Base-by-base conservation (phyloP, 441 rosid genomes). In the Capsella rubella region DNA sequence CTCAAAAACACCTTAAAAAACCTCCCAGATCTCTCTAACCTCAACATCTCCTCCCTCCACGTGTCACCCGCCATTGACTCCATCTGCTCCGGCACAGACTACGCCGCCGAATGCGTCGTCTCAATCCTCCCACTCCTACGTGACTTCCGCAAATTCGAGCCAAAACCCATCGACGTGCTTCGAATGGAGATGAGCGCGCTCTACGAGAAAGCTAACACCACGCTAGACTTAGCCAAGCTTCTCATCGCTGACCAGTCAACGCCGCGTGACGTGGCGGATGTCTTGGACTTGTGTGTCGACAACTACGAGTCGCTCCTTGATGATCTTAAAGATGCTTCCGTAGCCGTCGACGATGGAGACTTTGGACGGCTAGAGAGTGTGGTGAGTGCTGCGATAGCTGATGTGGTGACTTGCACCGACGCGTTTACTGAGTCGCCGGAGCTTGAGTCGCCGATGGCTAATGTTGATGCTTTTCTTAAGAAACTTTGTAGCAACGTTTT, bases 401-500 rank as follows among this genome's bases (percentile, higher is more conserved):
- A 70, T 70, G 57, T 70, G 0, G 74, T 59, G n/a, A 70, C 67
- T 59, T 70, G 74, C n/a, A 58, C 74, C 0, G 74, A 70, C 28
- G 66, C 74, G n/a, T 70, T 70, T 5, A 35, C 27, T 70, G 74
- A 58, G 6, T 42, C 60, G 55, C 43, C 74, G 37, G 65, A 47
- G 56, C 45, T 69, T 16, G 74, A 56, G 45, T 70, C 74, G 15
- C 74, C 74, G 11, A 37, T 70, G 67, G 56, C 45, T 47, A 55
- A 58, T 8, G 46, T 58, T 16, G 69, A 71, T 71, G 75, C 10
- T 8, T 62, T 71, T 50, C 75, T 72, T 51, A 72, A 50, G 51
- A 60, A 61, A 40, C 75, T 72, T 39, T 72, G 75, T 72, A 72
- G 75, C 8, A 72, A 72, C 28, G 75, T 72, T 8, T 71, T 71